phyloP scores from a whole-genome alignment of 73 alveolate species.

The Paramecium caudatum region DNA sequence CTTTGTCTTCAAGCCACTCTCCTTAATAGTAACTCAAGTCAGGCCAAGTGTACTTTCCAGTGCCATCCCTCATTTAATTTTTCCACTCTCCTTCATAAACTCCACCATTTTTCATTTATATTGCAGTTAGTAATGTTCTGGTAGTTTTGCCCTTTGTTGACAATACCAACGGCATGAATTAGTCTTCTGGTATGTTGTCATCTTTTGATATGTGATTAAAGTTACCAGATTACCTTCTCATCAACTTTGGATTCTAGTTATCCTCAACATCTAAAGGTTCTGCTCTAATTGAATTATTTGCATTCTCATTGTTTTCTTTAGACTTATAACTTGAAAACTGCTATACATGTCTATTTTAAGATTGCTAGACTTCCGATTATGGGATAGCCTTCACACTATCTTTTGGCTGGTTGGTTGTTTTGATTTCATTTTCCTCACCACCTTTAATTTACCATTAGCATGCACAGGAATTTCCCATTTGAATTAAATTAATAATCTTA shows the following conservation, averaged over 20 bases:
- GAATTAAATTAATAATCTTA: too few species aligned
- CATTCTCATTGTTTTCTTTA: neutral
- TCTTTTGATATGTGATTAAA: neutral
- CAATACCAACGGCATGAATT: neutral
- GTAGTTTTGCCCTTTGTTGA: constrained; percentile 47
- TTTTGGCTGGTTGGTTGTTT: neutral
- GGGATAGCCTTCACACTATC: neutral
- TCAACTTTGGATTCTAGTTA: neutral
- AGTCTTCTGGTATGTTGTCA: constrained; percentile 44
- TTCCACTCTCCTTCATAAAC: constrained; percentile 88
- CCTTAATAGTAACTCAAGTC: constrained; percentile 69
- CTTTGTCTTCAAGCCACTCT: constrained; percentile 75
- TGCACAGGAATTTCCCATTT: constrained; percentile 42
- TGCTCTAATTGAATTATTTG: neutral
- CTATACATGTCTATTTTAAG: neutral
- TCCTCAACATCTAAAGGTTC: neutral
- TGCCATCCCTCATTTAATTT: constrained; percentile 78
- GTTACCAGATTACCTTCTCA: constrained; percentile 39
- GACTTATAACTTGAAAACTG: too few species aligned
- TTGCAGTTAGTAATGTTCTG: constrained; percentile 40
- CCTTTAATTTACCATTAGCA: constrained; percentile 35
- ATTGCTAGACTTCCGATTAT: neutral
- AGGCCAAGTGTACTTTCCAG: constrained; percentile 73
- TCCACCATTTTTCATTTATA: constrained; percentile 69
- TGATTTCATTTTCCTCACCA: constrained; percentile 8